Evolutionary conservation across 768 basidiomycete species (phyloP), one percentile per base, ranked within the genome.

Genomic region (Trametes elegans): DNA sequence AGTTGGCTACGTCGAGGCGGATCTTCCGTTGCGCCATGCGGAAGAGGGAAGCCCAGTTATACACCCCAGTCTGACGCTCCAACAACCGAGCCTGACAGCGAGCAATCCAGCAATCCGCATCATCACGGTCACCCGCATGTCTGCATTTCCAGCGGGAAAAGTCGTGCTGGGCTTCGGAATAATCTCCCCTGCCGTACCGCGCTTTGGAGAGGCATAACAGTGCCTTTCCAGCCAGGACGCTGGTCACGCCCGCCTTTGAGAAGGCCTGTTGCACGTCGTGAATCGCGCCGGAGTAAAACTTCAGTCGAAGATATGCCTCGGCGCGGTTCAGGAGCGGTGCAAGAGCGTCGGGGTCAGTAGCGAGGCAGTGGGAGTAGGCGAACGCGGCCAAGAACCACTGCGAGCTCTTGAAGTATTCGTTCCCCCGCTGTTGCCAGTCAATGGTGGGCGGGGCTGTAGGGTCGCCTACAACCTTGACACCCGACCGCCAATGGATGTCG

Each of bases 291-390:
- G 58, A 54, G 46, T 58, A 64, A 32, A 58, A 68, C 3, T 51
- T 53, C 5, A 71, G 53, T 5, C 58, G 59, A 5, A 70, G 53
- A 38, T 64, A 68, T 0, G 62, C 57, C 36, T 66, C 62, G 2
- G 70, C 49, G 1, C 71, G 65, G 45, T 72, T 72, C 11, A 70
- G 59, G 5, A 51, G 65, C 5, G 70, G 54, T 6, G 60, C 39
- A 13, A 41, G n/a, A 5, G 59, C 49, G 19, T 51, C 31, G 14
- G 63, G 62, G 11, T 67, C 55, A 0, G 54, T 39, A 5, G 46
- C 32, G 18, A 71, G 48, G 11, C 61, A 70, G 2, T 50, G 44
- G 3, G 67, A 64, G 45, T 62, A 74, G 0, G 67, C 59, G 10
- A 64, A 34, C 6, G 60, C 62, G 9, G 71, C 71, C n/a, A 66